Base-by-base conservation (phyloP, 495 filamentous ascomycete species). In the Amniculicola lignicola region DNA sequence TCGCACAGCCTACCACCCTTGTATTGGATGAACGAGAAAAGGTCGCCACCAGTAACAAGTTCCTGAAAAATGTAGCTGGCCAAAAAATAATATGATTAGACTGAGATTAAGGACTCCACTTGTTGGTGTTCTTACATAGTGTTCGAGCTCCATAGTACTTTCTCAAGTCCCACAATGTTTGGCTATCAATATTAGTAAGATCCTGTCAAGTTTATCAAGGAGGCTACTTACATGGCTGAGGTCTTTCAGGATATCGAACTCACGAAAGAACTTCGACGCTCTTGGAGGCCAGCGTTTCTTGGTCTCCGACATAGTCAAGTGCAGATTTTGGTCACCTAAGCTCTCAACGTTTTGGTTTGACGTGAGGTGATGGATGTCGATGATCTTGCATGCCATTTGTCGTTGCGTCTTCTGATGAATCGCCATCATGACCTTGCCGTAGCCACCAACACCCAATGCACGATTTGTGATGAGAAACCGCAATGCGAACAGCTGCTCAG, bases 1-100 rank as follows among this genome's bases (percentile, higher is more conserved):
- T 82, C 79, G 11, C 46, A 40, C 0, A 86, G 70, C 5, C 25
- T n/a, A 1, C 72, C 71, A 16, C 72, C 69, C 48, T 73, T 79
- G 38, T 66, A 70, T 19, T 77, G 73, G 36, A 85, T 63, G 51
- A 79, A 84, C 1, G 83, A 84, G 61, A 80, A 80, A 2, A 88
- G 71, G 67, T 88, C 84, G 21, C 84, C 84, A 0, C 74, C 80
- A 4, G 83, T 78, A 18, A 85, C 51, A 10, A 74, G 68, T 40
- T 74, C 71, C 56, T 72, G 62, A 48, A 74, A 68, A 45, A 74
- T 72, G 48, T 67, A 70, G 21, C 66, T 68, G 16, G 14, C n/a
- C n/a, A n/a, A n/a, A n/a, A n/a, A n/a, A n/a, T n/a, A n/a, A 31
- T 7, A 33, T 33, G 29, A n/a, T 33, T 33, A 33, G 29, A 33